These are phyloP conservation scores for Leishmania gerbilli DNA, from an alignment of 208 protist species.

Conservation along the genomic window DNA sequence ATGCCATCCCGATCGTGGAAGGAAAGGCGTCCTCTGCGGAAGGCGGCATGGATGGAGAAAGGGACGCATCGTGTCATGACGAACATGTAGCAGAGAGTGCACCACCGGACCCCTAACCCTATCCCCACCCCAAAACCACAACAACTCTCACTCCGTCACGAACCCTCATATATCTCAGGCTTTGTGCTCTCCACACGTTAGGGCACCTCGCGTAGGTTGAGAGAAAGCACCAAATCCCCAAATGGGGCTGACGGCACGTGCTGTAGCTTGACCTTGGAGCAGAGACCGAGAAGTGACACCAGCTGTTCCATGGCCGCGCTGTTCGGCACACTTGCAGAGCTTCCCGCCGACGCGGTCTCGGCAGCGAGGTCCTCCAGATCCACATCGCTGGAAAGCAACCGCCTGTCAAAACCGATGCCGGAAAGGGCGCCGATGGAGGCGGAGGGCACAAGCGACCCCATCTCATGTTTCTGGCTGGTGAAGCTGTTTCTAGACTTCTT, in stretches of 20 bases:
- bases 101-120: not conserved
- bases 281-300: slow-evolving; percentile 28
- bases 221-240: slow-evolving; percentile 29
- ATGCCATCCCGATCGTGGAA: not conserved
- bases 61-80: not conserved
- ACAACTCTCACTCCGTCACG: not conserved
- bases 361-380: slow-evolving; percentile 26
- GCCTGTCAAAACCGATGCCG: slow-evolving; percentile 18
- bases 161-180: too few species aligned
- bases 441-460: slow-evolving; percentile 23
- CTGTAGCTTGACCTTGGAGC: slow-evolving; percentile 30
- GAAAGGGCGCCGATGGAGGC: slow-evolving; percentile 22
- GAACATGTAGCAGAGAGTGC: not conserved
- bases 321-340: not conserved
- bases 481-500: slow-evolving; percentile 1
- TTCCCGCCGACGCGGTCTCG: not conserved
- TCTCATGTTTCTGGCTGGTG: not conserved
- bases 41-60: not conserved
- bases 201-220: slow-evolving; percentile 25
- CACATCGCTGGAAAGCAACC: slow-evolving; percentile 18
- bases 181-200: not conserved
- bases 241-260: slow-evolving; percentile 26
- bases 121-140: not conserved
- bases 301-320: slow-evolving; percentile 20
- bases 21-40: not conserved